Base-by-base conservation (phyloP, 2,329 filamentous ascomycete species). In the Diaporthe sp. region DNA sequence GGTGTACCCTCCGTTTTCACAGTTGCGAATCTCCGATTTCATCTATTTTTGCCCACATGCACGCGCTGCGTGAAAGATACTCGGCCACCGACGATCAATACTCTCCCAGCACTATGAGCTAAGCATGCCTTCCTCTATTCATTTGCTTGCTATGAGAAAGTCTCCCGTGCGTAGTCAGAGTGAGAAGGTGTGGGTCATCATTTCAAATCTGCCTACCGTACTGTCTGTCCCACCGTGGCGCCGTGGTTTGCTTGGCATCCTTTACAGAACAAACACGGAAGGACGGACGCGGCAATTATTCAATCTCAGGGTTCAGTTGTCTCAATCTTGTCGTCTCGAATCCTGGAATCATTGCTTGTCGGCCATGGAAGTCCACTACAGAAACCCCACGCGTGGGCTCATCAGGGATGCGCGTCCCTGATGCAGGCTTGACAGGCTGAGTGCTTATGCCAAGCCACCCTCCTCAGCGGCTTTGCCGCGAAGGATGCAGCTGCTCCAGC, bases 401-500 rank as follows among this genome's bases (percentile, higher is more conserved):
- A 33, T 25, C 30, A 50, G 12, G 61, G 28, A 25, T 50, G 28
- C 17, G 61, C 28, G 25, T 45, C 58, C 25, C 15, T 38, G 25
- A 19, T 54, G 52, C 52, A 33, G 52, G 22, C 33, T 22, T 58
- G 28, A 10, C 38, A 50, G 52, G 67, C 40, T 71, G 40, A 47
- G 42, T 50, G 40, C 54, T 60, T 28, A 71, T 40, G 69, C 69
- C 69, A 60, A 71, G 55, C 69, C 30, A 12, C 15, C 6, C 4
- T 33, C 17, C 9, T 15, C 35, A 35, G 33, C 30, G 17, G 42
- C 42, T 52, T 13, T 71, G 42, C 55, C 42, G 17, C 42, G 55
- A 61, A 71, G 55, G 55, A 61, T 52, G 33, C n/a, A 13, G 22
- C 9, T 17, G 22, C 52, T 33, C 52, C 38, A 45, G n/a, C 28